These are phyloP conservation scores for Massarina eburnea DNA, from an alignment of 2,329 filamentous ascomycete species.

Conservation along the genomic window DNA sequence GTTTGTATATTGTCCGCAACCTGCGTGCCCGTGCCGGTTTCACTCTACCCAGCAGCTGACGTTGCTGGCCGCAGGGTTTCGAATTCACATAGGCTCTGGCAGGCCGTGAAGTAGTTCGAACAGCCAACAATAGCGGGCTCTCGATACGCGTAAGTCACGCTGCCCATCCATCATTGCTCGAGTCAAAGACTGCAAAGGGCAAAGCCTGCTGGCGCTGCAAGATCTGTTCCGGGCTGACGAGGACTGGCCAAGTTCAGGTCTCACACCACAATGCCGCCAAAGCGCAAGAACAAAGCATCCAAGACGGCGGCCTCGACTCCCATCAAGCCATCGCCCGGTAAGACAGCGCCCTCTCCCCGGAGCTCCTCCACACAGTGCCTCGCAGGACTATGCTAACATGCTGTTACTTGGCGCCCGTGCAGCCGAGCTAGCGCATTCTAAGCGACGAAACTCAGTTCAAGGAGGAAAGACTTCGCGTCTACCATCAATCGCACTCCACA, in stretches of 20 bases:
- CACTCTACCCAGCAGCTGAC: constrained; percentile 9
- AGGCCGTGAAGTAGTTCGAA: background rate
- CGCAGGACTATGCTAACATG: constrained; percentile 30
- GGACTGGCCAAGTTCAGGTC: constrained; percentile 5
- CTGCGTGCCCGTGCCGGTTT: background rate
- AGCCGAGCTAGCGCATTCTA: constrained; percentile 17
- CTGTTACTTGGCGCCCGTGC: constrained; percentile 31
- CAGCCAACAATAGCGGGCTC: background rate
- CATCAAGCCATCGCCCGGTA: constrained; percentile 21
- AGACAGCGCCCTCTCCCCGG: constrained; percentile 9
- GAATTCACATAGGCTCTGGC: constrained; percentile 1
- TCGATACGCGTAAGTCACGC: constrained; percentile 14
- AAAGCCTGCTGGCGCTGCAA: no score
- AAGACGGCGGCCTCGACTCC: constrained; percentile 19
- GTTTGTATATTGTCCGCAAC: background rate
- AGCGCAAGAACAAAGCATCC: constrained; percentile 31
- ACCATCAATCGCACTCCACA: constrained; percentile 51
- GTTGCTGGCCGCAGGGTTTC: background rate
- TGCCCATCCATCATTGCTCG: background rate
- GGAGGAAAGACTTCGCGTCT: constrained; percentile 43
- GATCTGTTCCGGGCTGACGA: background rate
- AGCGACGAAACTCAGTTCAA: constrained; percentile 39
- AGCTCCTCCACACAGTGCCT: constrained; percentile 10
- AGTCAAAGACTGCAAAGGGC: background rate
- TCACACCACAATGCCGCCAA: constrained; percentile 34